Base-by-base conservation (phyloP, 202 grass and related monocot species). In the Saccharum hybrid region DNA sequence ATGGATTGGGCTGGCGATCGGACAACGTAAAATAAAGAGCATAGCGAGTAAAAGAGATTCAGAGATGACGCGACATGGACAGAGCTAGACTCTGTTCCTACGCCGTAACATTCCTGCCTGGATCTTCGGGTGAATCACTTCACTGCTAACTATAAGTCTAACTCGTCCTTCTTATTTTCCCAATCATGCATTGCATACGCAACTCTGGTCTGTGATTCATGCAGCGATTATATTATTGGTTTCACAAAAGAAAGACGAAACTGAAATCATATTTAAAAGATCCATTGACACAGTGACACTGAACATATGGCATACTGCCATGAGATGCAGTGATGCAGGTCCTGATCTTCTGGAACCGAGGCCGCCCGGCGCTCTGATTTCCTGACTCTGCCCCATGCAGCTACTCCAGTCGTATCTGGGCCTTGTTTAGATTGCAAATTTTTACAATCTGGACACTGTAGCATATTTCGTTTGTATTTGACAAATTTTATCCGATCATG, bases 61-160 rank as follows among this genome's bases (percentile, higher is more conserved):
- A 28, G 42, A 34, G 30, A 51, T 36, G 73, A 68, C 18, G 46
- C 73, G 72, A 68, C 63, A 28, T 31, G 46, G 62, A 76, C 72
- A 76, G 81, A 68, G 72, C 62, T 9, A 57, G 37, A 57, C 16
- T 9, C 31, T 75, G 81, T 31, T 49, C 3, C 14, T 15, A 49
- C 45, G 6, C 3, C 21, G 11, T 46, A 11, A 66, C 15, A 38
- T 21, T 21, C 45, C 8, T 83, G 33, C 23, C 22, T 57, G 45
- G 21, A 68, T 49, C 42, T 39, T 75, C 45, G 49, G 1, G 49
- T 54, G 15, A 52, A 54, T 48, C 5, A 48, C 45, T 46, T 49
- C 12, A 49, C 39, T 40, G 39, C 39, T 40, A 7, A 40, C 39
- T n/a, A 40, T 28, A 28, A 28, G 28, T 28, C 28, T n/a, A 28